Evolutionary conservation across 352 stramenopile genomes (phyloP).

Genomic region (Blastocystis sp.): DNA sequence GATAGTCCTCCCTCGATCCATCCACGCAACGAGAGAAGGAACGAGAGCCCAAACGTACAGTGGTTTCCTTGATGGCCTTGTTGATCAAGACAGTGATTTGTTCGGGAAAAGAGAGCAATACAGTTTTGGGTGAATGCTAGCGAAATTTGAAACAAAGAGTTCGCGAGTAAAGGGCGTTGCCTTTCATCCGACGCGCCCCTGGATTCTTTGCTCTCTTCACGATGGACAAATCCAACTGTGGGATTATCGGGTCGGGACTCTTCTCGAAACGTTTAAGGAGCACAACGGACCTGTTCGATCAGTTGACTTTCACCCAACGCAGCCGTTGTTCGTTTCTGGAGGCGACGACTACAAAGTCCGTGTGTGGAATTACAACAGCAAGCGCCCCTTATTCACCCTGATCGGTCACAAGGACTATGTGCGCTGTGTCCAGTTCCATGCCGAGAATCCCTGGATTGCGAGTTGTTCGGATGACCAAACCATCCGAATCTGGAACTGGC

Average conservation of each 20-base stretch:
- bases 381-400: conserved; percentile 95
- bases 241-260: conserved; percentile 98
- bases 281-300: conserved; percentile 96
- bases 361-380: conserved; percentile 99
- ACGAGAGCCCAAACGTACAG: not conserved
- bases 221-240: conserved; percentile 92
- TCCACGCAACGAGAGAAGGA: too few species aligned
- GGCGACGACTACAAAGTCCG: conserved; percentile 99
- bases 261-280: conserved; percentile 98
- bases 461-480: conserved; percentile 96
- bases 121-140: conserved; percentile 81
- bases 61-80: not conserved
- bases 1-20: too few species aligned
- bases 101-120: too few species aligned
- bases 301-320: conserved; percentile 94
- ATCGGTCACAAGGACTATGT: conserved; percentile 99
- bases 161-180: conserved; percentile 97
- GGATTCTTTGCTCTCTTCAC: conserved; percentile 98
- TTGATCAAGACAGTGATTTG: not conserved
- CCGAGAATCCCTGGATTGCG: conserved; percentile 97
- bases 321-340: conserved; percentile 95
- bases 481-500: conserved; percentile 99
- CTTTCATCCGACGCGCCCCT: conserved; percentile 92
- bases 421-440: conserved; percentile 94
- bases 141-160: conserved; percentile 99